phyloP scores from a whole-genome alignment of 257 asterid genomes.

The Scutellaria minor region DNA sequence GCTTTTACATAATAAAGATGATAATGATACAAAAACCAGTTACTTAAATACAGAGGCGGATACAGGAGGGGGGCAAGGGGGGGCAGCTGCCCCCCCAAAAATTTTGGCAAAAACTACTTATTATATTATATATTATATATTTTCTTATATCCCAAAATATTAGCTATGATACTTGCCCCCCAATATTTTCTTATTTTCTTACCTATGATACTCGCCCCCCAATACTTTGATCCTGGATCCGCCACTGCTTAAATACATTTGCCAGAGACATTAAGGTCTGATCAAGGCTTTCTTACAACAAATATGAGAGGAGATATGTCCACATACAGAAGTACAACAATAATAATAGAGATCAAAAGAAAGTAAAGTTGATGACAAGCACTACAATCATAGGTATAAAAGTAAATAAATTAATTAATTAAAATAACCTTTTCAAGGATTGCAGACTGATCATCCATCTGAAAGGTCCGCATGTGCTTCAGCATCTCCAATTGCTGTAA shows the following conservation, averaged over 20 bases:
- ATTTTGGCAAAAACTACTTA: no score
- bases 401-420: not conserved
- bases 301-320: conserved; percentile 2
- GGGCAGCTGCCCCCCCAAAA: no score
- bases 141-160: no score
- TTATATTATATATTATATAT: no score
- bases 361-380: conserved; percentile 4
- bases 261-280: not conserved
- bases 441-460: conserved; percentile 77
- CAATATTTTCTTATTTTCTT: no score
- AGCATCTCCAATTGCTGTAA: conserved; percentile 91
- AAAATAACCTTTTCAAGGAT: conserved; percentile 73
- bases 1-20: conserved; percentile 16
- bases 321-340: not conserved
- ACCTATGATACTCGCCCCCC: no score
- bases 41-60: conserved; percentile 6
- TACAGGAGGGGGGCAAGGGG: no score
- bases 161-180: no score
- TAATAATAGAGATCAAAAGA: not conserved
- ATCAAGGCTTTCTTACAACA: not conserved
- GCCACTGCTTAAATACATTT: conserved; percentile 6
- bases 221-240: no score
- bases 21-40: not conserved
- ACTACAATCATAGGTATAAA: conserved; percentile 10
- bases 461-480: conserved; percentile 71